Conservation (phyloP, 192 early-diverging fungal genomes). For the Umbelopsis ramanniana region DNA sequence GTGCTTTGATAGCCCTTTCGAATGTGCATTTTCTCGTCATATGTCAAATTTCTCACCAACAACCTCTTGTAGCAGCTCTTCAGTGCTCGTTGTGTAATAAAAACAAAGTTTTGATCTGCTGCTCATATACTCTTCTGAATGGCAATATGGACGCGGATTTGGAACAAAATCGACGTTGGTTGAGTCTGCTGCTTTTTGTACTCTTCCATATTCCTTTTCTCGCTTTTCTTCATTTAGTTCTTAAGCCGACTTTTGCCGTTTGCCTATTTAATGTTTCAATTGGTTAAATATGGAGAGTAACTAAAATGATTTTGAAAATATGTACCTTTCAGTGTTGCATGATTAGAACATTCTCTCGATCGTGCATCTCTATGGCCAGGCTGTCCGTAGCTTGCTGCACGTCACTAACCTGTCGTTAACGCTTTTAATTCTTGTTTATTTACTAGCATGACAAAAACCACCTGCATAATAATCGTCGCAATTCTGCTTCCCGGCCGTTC, state of each 20-base stretch:
- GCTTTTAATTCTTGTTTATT: no score
- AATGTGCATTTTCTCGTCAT: background rate
- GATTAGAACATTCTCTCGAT: no score
- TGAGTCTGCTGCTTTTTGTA: background rate
- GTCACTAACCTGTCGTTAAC: no score
- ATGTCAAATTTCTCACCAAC: background rate
- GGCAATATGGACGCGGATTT: background rate
- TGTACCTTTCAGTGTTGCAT: no score
- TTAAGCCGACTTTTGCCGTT: background rate
- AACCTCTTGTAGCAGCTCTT: slow-evolving; percentile 13
- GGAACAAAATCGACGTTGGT: background rate
- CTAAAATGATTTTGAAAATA: background rate
- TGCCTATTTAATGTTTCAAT: background rate
- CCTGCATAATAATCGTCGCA: no score
- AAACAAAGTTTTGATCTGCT: background rate
- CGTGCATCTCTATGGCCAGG: no score
- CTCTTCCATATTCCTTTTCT: background rate
- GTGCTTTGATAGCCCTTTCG: background rate
- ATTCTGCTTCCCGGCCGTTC: no score
- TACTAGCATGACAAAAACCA: no score
- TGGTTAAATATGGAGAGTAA: background rate
- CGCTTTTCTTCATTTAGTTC: background rate
- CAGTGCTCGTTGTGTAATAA: background rate
- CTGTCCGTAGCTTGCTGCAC: no score
- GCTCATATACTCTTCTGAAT: background rate